Conservation (phyloP, 75 land plant species). For the Picea glauca region DNA sequence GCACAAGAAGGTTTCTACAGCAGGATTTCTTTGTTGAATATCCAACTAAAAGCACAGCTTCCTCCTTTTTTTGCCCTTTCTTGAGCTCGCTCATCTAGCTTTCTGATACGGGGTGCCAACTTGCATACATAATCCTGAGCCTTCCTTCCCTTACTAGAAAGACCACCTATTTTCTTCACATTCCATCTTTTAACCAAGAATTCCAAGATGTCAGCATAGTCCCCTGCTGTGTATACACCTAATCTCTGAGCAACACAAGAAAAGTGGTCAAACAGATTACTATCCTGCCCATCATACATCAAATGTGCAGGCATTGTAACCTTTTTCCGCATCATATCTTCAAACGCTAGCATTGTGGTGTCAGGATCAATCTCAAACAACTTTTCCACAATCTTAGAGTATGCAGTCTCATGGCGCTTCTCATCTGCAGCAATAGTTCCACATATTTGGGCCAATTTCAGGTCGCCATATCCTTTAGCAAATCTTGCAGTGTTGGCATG, state of each 20-base stretch:
- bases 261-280: conserved; percentile 42
- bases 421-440: conserved; percentile 63
- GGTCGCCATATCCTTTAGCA: conserved; percentile 54
- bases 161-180: conserved; percentile 34
- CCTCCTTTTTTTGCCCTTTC: conserved; percentile 10
- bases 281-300: conserved; percentile 59
- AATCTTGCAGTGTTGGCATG: conserved; percentile 70
- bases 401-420: conserved; percentile 72
- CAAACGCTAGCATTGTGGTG: conserved; percentile 49
- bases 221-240: conserved; percentile 54
- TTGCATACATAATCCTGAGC: conserved; percentile 52
- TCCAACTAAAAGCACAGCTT: conserved; percentile 31
- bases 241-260: conserved; percentile 53
- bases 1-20: background rate
- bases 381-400: conserved; percentile 51
- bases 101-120: conserved; percentile 23
- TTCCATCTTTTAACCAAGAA: conserved; percentile 43
- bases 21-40: conserved; percentile 28
- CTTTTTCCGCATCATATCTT: conserved; percentile 57
- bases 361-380: conserved; percentile 52
- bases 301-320: conserved; percentile 68
- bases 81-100: conserved; percentile 29
- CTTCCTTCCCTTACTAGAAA: conserved; percentile 28
- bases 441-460: conserved; percentile 52
- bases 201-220: conserved; percentile 59